These are phyloP conservation scores for Kwoniella shivajii DNA, from an alignment of 1,284 basidiomycete species.

Conservation along the genomic window DNA sequence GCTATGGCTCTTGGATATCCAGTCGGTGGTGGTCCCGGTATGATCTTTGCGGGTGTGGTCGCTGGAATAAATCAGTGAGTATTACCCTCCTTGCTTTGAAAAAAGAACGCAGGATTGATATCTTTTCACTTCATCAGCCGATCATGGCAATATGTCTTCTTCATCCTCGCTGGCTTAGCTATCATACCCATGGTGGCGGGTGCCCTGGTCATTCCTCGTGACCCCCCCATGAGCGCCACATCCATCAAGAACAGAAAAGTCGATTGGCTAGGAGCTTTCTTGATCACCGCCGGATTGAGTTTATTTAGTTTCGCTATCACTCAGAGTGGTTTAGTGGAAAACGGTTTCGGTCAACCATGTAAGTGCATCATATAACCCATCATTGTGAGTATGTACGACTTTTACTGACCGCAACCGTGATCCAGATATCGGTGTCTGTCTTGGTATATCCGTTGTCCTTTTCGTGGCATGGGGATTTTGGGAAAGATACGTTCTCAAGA, in stretches of 20 bases:
- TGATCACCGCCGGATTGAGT: conserved; percentile 36
- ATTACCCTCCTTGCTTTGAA: not conserved
- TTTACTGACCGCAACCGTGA: too few relatives aligned
- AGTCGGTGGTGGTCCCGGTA: conserved; percentile 28
- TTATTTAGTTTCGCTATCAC: conserved; percentile 38
- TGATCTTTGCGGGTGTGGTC: conserved; percentile 35
- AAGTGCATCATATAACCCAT: too few relatives aligned
- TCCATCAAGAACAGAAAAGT: conserved; percentile 17
- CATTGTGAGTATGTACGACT: too few relatives aligned
- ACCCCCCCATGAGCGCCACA: conserved; percentile 15
- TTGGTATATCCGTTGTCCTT: conserved; percentile 38
- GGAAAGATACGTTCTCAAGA: conserved; percentile 29
- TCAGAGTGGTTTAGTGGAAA: conserved; percentile 28
- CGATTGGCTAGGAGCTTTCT: conserved; percentile 37
- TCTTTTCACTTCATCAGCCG: conserved; percentile 7
- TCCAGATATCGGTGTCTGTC: conserved; percentile 41
- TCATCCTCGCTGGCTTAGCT: conserved; percentile 39
- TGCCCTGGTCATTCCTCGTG: conserved; percentile 35
- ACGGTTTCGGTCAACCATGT: conserved; percentile 39
- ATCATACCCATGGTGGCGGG: conserved; percentile 37
- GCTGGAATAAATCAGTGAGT: conserved; percentile 23
- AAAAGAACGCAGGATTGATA: too few relatives aligned
- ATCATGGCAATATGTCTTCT: conserved; percentile 45
- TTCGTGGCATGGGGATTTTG: conserved; percentile 41
- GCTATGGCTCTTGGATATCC: conserved; percentile 38